Evolutionary conservation across 129 eudicot genomes (phyloP).

Genomic region (Smallanthus sonchifolius): DNA sequence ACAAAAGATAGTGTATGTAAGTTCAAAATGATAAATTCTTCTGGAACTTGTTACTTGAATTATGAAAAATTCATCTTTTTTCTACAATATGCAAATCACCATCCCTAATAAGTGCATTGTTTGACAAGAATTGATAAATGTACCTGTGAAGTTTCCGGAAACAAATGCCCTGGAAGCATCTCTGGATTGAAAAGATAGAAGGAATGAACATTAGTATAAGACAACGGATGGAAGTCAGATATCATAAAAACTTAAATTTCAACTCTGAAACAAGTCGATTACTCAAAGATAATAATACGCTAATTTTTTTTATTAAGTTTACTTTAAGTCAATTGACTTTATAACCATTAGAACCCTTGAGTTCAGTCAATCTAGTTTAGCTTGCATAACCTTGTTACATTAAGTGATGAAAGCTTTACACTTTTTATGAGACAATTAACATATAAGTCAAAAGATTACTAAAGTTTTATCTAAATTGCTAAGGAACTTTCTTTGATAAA

Average conservation of each 20-base stretch:
- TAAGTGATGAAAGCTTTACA: not conserved
- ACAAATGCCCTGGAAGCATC: constrained; percentile 98
- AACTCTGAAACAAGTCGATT: not conserved
- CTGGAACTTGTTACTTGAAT: not conserved
- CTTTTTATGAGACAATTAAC: not conserved
- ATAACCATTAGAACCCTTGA: not conserved
- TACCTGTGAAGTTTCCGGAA: constrained; percentile 91
- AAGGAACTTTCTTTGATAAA: not conserved
- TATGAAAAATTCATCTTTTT: not conserved
- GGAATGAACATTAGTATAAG: not conserved
- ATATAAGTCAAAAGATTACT: not conserved
- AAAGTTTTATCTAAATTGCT: not conserved
- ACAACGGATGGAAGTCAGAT: not conserved
- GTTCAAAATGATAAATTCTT: constrained; percentile 5
- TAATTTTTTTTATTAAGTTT: no score
- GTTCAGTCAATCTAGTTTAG: not conserved
- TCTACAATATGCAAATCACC: not conserved
- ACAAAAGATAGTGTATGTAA: not conserved
- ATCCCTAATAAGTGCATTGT: not conserved
- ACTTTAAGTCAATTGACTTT: not conserved
- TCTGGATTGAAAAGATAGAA: constrained; percentile 36
- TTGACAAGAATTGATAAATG: constrained; percentile 9
- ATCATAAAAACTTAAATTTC: not conserved
- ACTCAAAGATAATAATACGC: not conserved
- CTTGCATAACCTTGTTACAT: not conserved